Conservation (phyloP, 208 protist genomes). For the Strigomonas culicis region DNA sequence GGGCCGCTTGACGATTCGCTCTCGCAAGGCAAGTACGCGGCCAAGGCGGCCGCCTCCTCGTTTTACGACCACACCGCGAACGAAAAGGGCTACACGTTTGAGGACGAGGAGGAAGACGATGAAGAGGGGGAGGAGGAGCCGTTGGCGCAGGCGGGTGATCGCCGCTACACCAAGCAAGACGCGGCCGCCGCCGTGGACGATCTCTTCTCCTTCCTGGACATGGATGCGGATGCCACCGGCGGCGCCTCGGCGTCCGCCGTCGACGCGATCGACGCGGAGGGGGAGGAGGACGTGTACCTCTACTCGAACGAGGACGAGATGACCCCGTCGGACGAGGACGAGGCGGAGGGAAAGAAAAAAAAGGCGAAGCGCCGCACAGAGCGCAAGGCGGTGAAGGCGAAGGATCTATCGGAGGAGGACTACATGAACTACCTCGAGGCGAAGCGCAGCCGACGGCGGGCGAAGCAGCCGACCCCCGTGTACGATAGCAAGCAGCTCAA, state of each 20-base stretch:
- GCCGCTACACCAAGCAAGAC: slow-evolving; percentile 62
- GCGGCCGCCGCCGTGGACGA: slow-evolving; percentile 66
- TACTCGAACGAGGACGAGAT: slow-evolving; percentile 4
- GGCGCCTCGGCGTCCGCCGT: no score
- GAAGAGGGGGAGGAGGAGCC: neutral
- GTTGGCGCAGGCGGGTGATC: neutral
- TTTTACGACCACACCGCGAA: neutral
- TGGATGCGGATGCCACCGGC: no score
- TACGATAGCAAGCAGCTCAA: slow-evolving; percentile 29
- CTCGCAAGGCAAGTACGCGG: neutral
- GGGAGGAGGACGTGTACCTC: slow-evolving; percentile 20
- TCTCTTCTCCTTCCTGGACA: slow-evolving; percentile 74
- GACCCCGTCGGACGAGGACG: neutral
- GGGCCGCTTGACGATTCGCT: slow-evolving; percentile 6
- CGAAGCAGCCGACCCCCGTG: slow-evolving; percentile 6
- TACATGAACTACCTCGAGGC: slow-evolving; percentile 67
- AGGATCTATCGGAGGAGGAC: slow-evolving; percentile 68
- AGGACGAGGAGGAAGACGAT: neutral
- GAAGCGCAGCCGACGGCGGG: slow-evolving; percentile 24
- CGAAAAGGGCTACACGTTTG: neutral
- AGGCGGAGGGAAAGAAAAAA: slow-evolving; percentile 8
- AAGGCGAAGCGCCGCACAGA: neutral
- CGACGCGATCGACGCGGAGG: slow-evolving; percentile 58
- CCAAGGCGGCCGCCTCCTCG: neutral
- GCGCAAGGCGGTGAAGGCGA: slow-evolving; percentile 16